Conservation (phyloP, 2,329 filamentous ascomycete species). For the Herpotrichia juniperi region DNA sequence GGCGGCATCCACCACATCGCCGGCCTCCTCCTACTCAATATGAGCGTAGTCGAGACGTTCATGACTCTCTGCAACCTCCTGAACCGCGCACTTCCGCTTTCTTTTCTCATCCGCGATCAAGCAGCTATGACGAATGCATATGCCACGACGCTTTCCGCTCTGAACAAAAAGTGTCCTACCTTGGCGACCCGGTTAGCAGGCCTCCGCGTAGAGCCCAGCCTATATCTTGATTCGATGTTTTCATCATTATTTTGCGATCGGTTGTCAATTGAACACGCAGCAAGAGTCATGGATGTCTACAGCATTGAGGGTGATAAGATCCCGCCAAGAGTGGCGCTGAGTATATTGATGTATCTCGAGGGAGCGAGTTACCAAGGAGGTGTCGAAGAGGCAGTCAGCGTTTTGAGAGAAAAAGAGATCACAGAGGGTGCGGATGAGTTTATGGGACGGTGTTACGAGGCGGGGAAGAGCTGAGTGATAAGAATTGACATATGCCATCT, state of each 20-base stretch:
- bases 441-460: constrained; percentile 41
- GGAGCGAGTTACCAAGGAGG: constrained; percentile 56
- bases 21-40: constrained; percentile 74
- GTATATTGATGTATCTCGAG: constrained; percentile 63
- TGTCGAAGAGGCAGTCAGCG: constrained; percentile 25
- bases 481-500: no score
- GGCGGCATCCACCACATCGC: constrained; percentile 77
- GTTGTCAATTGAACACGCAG: constrained; percentile 71
- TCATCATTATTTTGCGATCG: constrained; percentile 66
- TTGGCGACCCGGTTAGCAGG: constrained; percentile 67
- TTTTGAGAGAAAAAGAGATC: constrained; percentile 41
- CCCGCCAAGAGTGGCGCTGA: constrained; percentile 73
- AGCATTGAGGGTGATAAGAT: constrained; percentile 80
- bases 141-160: constrained; percentile 69
- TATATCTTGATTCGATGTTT: constrained; percentile 67
- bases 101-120: constrained; percentile 74
- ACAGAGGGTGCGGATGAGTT: constrained; percentile 34
- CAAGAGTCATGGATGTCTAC: constrained; percentile 80
- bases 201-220: constrained; percentile 46
- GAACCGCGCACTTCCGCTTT: constrained; percentile 75
- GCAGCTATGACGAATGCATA: constrained; percentile 73
- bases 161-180: constrained; percentile 67
- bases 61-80: constrained; percentile 76
- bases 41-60: constrained; percentile 70
- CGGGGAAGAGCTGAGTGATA: constrained; percentile 34